These are phyloP conservation scores for Candida vartiovaarae DNA, from an alignment of 805 yeast species.

Conservation along the genomic window DNA sequence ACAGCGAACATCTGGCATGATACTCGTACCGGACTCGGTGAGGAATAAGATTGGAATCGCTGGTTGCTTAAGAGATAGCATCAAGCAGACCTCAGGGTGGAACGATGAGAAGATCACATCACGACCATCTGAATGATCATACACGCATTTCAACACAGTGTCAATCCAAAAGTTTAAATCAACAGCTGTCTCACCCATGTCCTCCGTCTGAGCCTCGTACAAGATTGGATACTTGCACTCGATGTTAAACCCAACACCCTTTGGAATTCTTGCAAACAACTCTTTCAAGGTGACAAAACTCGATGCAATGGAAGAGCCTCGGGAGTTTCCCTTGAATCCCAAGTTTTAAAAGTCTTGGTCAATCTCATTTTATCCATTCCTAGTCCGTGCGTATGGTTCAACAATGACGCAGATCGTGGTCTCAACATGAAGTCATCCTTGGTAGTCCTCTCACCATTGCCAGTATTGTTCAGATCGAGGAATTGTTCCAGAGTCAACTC, in stretches of 20 bases:
- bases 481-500: constrained; percentile 86
- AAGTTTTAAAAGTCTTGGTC: constrained; percentile 85
- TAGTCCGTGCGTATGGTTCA: constrained; percentile 4
- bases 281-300: constrained; percentile 86
- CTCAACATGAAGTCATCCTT: constrained; percentile 26
- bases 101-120: constrained; percentile 88
- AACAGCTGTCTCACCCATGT: constrained; percentile 75
- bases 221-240: constrained; percentile 95
- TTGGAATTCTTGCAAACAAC: constrained; percentile 73
- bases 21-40: constrained; percentile 79
- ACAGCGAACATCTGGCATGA: constrained; percentile 89
- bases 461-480: constrained; percentile 39
- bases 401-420: constrained; percentile 21
- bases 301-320: constrained; percentile 87
- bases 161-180: constrained; percentile 87
- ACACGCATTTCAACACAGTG: constrained; percentile 72
- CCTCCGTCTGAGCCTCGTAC: constrained; percentile 85
- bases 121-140: constrained; percentile 69
- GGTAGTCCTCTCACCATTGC: constrained; percentile 12
- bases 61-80: constrained; percentile 87
- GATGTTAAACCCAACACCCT: constrained; percentile 83
- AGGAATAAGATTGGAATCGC: constrained; percentile 84
- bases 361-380: constrained; percentile 60
- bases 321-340: constrained; percentile 86
- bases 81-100: constrained; percentile 87